Evolutionary conservation across 2,329 filamentous ascomycete species (phyloP).

Genomic region (Talaromyces verruculosus): DNA sequence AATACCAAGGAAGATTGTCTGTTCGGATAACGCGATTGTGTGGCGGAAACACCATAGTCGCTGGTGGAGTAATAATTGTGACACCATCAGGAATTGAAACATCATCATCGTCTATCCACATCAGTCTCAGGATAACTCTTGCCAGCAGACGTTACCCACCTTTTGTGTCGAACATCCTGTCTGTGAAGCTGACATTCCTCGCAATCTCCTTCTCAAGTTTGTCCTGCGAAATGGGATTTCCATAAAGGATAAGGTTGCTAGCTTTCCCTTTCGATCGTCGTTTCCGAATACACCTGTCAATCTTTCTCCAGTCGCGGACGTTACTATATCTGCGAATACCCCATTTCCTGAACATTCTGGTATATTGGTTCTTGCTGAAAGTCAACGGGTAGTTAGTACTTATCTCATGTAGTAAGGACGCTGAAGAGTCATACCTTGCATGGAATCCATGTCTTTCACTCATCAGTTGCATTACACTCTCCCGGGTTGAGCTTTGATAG

Average conservation of each 20-base stretch:
- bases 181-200: not conserved
- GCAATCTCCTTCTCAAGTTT: not conserved
- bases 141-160: not conserved
- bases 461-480: not conserved
- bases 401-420: not conserved
- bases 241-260: not conserved
- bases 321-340: not conserved
- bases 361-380: not conserved
- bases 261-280: not conserved
- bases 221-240: not conserved
- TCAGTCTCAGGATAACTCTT: not conserved
- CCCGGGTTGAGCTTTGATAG: not conserved
- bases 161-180: not conserved
- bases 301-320: not conserved
- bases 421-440: not conserved
- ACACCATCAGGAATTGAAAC: not conserved
- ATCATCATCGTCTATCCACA: not conserved
- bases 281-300: not conserved
- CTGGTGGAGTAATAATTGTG: not conserved
- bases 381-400: not conserved
- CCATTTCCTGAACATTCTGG: not conserved
- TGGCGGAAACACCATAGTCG: not conserved
- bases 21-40: not conserved
- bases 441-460: not conserved
- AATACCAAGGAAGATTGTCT: not conserved